Conservation (phyloP, 148 eudicot genomes). For the Rhododendron griersonianum region DNA sequence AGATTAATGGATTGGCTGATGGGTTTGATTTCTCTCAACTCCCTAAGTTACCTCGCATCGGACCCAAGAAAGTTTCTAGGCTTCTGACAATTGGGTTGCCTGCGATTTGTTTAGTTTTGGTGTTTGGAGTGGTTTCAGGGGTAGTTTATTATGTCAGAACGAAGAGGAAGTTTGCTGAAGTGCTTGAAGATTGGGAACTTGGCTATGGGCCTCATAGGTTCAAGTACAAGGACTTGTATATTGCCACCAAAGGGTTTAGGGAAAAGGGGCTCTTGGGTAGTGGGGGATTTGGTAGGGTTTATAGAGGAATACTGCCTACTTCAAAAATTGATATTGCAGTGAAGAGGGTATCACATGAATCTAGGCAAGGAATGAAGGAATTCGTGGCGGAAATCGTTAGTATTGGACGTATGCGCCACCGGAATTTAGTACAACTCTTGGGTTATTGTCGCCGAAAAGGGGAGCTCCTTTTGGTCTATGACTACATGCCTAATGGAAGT, state of each 20-base stretch:
- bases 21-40: conserved; percentile 21
- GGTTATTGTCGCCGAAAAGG: conserved; percentile 31
- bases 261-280: conserved; percentile 29
- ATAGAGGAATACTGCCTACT: conserved; percentile 10
- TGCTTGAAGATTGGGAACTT: conserved; percentile 49
- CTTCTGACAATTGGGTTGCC: conserved; percentile 14
- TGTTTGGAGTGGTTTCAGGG: background rate
- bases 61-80: conserved; percentile 15
- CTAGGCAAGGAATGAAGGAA: conserved; percentile 31
- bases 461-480: conserved; percentile 24
- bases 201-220: conserved; percentile 41
- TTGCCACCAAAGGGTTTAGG: conserved; percentile 49
- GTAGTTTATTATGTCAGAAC: conserved; percentile 16
- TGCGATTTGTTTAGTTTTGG: background rate
- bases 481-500: conserved; percentile 33
- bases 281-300: conserved; percentile 35
- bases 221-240: conserved; percentile 44
- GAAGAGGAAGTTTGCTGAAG: conserved; percentile 45
- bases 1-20: conserved; percentile 15
- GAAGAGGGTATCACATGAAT: conserved; percentile 31
- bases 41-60: conserved; percentile 22
- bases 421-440: conserved; percentile 24
- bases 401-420: conserved; percentile 29
- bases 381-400: conserved; percentile 35
- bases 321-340: conserved; percentile 27